Percentiles rank a stretch among this genome's conserved stretches.
phyloP scores from a whole-genome alignment of 208 protist genomes.

The Wallacemonas sp. region DNA sequence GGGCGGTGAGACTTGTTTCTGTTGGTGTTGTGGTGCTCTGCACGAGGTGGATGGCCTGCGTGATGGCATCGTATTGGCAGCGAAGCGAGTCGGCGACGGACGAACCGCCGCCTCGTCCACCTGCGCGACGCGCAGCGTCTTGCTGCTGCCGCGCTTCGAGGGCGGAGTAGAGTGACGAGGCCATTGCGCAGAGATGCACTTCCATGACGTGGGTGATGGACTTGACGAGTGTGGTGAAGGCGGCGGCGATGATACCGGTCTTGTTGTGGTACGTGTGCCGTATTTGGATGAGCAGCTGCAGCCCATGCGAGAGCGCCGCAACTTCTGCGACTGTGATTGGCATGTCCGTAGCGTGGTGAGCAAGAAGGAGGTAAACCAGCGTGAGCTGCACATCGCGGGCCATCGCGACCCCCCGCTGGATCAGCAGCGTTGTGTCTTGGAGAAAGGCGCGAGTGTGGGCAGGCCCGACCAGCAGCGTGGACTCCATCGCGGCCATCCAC shows the following conservation, averaged over 20 bases:
- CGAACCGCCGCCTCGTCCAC: not conserved
- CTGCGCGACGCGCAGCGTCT: not conserved
- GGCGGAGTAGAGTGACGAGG: conserved; percentile 20
- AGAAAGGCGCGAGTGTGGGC: conserved; percentile 40
- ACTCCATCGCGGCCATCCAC: conserved; percentile 57
- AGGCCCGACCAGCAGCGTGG: conserved; percentile 26
- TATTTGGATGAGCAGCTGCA: conserved; percentile 91
- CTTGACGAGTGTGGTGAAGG: conserved; percentile 65
- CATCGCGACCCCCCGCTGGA: conserved; percentile 67
- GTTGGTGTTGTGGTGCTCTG: conserved; percentile 44
- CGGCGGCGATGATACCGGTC: conserved; percentile 67
- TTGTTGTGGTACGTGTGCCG: conserved; percentile 80
- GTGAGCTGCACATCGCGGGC: conserved; percentile 58
- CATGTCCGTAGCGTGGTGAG: conserved; percentile 63
- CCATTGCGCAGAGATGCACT: conserved; percentile 59
- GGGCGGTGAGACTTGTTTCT: conserved; percentile 47
- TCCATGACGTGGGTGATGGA: conserved; percentile 76
- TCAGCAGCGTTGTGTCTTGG: conserved; percentile 36
- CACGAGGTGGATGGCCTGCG: conserved; percentile 67
- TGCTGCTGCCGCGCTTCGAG: conserved; percentile 1
- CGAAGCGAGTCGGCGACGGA: not conserved
- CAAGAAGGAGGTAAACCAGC: conserved; percentile 57
- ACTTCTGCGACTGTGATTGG: conserved; percentile 59
- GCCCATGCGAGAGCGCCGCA: conserved; percentile 56
- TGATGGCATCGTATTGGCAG: conserved; percentile 63